phyloP scores from a whole-genome alignment of 2,329 filamentous ascomycete species.

The Ophiocordyceps polyrhachis-furcata region DNA sequence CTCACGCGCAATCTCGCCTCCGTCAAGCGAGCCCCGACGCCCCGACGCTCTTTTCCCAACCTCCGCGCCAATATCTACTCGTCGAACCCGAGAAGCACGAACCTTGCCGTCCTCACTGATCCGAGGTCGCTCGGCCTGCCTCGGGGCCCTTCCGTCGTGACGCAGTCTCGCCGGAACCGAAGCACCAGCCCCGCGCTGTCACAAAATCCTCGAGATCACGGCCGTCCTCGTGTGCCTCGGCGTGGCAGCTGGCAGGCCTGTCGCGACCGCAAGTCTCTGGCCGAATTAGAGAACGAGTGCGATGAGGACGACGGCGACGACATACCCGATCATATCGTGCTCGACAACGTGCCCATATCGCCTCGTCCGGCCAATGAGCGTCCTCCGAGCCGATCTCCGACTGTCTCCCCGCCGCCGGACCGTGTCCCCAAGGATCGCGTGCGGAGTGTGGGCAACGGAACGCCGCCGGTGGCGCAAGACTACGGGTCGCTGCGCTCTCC shows the following conservation, averaged over 20 bases:
- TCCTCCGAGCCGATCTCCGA: slow-evolving; percentile 31
- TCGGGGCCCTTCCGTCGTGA: slow-evolving; percentile 16
- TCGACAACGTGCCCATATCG: slow-evolving; percentile 70
- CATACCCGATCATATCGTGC: slow-evolving; percentile 58
- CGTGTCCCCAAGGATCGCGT: slow-evolving; percentile 29
- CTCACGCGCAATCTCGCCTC: slow-evolving; percentile 14
- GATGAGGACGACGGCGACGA: slow-evolving; percentile 60
- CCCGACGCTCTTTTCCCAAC: slow-evolving; percentile 25
- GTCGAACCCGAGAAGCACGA: slow-evolving; percentile 32
- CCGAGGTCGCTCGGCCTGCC: slow-evolving; percentile 12
- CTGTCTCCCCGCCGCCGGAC: slow-evolving; percentile 34
- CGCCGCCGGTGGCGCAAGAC: slow-evolving; percentile 37
- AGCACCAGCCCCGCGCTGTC: slow-evolving; percentile 33
- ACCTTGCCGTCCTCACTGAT: slow-evolving; percentile 18
- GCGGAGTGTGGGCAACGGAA: slow-evolving; percentile 44
- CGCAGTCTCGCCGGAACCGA: slow-evolving; percentile 19
- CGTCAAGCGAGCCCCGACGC: slow-evolving; percentile 10
- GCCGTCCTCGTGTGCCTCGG: slow-evolving; percentile 20
- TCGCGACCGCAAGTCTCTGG: slow-evolving; percentile 43
- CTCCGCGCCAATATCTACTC: slow-evolving; percentile 26
- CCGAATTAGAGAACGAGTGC: slow-evolving; percentile 58
- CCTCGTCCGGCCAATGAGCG: slow-evolving; percentile 44
- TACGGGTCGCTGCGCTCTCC: slow-evolving; percentile 42
- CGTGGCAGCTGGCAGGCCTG: slow-evolving; percentile 57
- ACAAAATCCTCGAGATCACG: slow-evolving; percentile 24